Conservation (phyloP, 352 stramenopile species). For the Pythium rhizo-oryzae region DNA sequence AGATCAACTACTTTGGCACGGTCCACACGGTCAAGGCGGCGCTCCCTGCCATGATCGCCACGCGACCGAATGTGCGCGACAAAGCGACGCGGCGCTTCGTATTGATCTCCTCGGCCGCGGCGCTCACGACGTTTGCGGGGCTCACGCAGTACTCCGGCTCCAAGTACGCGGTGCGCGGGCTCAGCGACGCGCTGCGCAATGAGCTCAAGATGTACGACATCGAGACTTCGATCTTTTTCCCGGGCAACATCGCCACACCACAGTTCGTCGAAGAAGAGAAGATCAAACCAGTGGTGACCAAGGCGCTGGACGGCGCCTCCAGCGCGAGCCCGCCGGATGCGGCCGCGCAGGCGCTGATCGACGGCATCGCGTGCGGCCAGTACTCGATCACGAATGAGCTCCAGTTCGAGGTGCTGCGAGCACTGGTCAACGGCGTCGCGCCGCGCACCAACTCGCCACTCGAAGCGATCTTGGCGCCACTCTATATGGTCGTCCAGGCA, state of each 20-base stretch:
- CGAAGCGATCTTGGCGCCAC: background rate
- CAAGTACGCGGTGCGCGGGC: constrained; percentile 90
- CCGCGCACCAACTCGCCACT: background rate
- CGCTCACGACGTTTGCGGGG: constrained; percentile 67
- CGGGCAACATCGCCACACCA: constrained; percentile 56
- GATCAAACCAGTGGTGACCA: constrained; percentile 4
- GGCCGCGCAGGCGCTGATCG: constrained; percentile 46
- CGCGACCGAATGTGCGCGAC: background rate
- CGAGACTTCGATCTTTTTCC: constrained; percentile 87
- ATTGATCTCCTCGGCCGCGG: constrained; percentile 53
- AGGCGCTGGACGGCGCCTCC: background rate
- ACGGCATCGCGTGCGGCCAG: constrained; percentile 43
- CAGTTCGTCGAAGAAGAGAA: constrained; percentile 8
- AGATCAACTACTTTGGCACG: constrained; percentile 61
- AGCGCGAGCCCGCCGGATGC: constrained; percentile 19
- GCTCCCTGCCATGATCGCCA: constrained; percentile 55
- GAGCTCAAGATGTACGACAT: constrained; percentile 75
- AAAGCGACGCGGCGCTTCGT: constrained; percentile 42
- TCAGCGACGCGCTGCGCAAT: constrained; percentile 89
- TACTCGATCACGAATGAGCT: constrained; percentile 65
- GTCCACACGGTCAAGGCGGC: constrained; percentile 61
- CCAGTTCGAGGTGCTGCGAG: constrained; percentile 48
- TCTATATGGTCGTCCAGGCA: constrained; percentile 8
- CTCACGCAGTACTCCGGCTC: constrained; percentile 87
- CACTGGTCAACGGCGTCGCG: constrained; percentile 27